Evolutionary conservation across 2,329 filamentous ascomycete species (phyloP).

Genomic region (Madurella mycetomatis): DNA sequence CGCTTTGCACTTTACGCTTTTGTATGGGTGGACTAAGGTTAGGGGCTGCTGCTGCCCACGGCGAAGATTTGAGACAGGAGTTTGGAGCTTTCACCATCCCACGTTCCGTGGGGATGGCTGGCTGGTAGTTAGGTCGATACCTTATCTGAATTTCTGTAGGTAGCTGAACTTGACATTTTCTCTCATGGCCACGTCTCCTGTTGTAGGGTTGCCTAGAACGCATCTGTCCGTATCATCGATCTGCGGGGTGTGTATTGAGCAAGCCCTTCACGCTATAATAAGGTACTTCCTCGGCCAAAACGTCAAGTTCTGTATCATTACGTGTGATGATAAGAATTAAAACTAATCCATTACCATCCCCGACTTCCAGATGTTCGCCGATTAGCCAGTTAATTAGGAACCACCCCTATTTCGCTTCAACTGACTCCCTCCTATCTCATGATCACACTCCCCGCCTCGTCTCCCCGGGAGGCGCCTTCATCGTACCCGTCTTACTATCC

Average conservation of each 20-base stretch:
- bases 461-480: conserved; percentile 5
- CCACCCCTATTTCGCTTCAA: too few relatives aligned
- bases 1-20: neutral
- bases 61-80: neutral
- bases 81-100: neutral
- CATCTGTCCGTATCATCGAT: too few relatives aligned
- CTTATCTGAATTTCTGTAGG: conserved; percentile 4
- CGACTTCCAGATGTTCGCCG: too few relatives aligned
- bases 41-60: neutral
- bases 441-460: neutral
- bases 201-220: too few relatives aligned
- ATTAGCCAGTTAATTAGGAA: neutral
- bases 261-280: too few relatives aligned
- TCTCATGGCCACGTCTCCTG: too few relatives aligned
- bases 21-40: neutral
- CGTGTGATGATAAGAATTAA: too few relatives aligned
- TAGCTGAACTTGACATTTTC: neutral
- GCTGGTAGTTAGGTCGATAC: conserved; percentile 4
- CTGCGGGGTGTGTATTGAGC: too few relatives aligned
- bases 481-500: conserved; percentile 30
- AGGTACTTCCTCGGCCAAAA: too few relatives aligned
- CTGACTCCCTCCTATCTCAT: neutral
- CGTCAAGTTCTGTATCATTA: too few relatives aligned
- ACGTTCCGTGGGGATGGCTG: neutral
- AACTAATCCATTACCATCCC: too few relatives aligned